A percentile compares a stretch with the other conserved stretches of the same genome.
These are phyloP conservation scores for Penicillium sp. DNA, from an alignment of 2,329 filamentous ascomycete species.

Conservation along the genomic window DNA sequence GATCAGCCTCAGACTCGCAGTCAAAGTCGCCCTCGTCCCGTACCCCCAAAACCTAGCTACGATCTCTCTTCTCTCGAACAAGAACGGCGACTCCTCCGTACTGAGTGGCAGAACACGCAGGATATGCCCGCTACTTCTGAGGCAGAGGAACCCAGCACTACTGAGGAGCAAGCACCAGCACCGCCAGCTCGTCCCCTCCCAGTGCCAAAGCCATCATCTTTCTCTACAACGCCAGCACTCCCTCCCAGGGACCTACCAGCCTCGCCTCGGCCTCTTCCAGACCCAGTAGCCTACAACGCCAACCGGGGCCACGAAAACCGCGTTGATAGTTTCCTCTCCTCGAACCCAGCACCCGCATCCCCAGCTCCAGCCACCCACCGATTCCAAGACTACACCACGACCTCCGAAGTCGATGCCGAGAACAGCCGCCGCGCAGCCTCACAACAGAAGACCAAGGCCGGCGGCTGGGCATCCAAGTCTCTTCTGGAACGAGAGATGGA, in stretches of 20 bases:
- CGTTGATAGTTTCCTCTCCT: conserved; percentile 55
- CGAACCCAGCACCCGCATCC: conserved; percentile 51
- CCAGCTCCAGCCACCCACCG: conserved; percentile 39
- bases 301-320: conserved; percentile 40
- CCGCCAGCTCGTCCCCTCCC: conserved; percentile 33
- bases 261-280: conserved; percentile 46
- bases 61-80: conserved; percentile 59
- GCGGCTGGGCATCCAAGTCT: conserved; percentile 61
- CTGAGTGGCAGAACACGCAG: conserved; percentile 52
- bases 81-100: conserved; percentile 58
- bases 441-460: conserved; percentile 57
- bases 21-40: conserved; percentile 30
- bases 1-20: conserved; percentile 26
- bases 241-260: conserved; percentile 21
- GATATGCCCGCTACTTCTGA: conserved; percentile 20
- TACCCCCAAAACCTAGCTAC: conserved; percentile 45
- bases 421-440: conserved; percentile 54
- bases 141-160: conserved; percentile 11
- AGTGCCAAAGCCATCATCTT: conserved; percentile 21
- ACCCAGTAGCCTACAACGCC: conserved; percentile 41
- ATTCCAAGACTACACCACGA: conserved; percentile 49
- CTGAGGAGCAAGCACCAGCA: conserved; percentile 21
- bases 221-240: conserved; percentile 5
- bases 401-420: conserved; percentile 56
- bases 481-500: conserved; percentile 66